Evolutionary conservation across 2,329 filamentous ascomycete species (phyloP), one percentile per base, ranked within the genome.

Genomic region (Botrytis fragariae): DNA sequence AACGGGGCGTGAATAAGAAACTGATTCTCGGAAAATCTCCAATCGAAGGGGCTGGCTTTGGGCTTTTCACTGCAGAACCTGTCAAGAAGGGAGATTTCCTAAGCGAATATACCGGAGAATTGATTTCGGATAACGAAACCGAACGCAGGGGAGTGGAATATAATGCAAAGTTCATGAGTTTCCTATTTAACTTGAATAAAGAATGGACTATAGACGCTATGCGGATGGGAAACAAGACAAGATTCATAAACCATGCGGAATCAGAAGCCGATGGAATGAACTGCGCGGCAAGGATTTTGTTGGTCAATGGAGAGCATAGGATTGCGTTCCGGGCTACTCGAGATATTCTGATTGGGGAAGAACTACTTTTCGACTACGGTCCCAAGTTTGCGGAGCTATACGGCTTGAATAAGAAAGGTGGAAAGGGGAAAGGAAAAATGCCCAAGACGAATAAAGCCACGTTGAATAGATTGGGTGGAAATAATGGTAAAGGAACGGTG

Each of bases 351-450:
- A 85, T 87, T 5, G 93, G 93, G 37, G 91, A 94, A 74, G 93
- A 96, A 81, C 83, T 97, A 0, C 92, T 94, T 79, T 97, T 95
- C 81, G 89, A 95, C 79, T 96, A 97, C 77, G 92, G 92, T 60
- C 87, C 90, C 78, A 88, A 90, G 75, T 91, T 91, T 77, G 88
- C 88, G 20, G 90, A 90, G 22, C 77, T 77, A 45, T 78, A 80
- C 42, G 77, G 77, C 74, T 80, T 91, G 73, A 89, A 84, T 48
- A 86, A 87, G 80, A 87, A 86, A 74, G 51, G 77, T 6, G 60
- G 18, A 6, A 45, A 71, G 35, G 10, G n/a, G 3, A 54, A 72
- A 44, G 37, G 29, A 6, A 67, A 65, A 12, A 44, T 45, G 74
- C 77, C 10, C 75, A 77, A 60, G 60, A 73, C 3, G 73, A 76